Conservation (phyloP, 169 alveolate species). For the Cryptosporidium baileyi region DNA sequence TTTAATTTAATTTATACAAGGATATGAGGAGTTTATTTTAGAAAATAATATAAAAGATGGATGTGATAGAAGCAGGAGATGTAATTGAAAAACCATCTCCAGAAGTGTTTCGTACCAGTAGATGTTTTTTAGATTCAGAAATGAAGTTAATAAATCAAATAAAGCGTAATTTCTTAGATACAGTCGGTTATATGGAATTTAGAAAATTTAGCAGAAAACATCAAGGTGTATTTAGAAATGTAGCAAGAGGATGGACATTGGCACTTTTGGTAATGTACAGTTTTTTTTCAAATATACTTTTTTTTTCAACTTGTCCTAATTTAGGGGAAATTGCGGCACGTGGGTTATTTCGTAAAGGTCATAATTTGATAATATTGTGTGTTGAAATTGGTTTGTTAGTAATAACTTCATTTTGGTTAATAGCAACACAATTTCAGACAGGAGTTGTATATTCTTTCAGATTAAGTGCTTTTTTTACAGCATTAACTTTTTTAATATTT, state of each 20-base stretch:
- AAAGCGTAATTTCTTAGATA: slow-evolving; percentile 45
- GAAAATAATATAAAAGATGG: background rate
- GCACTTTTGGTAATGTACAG: slow-evolving; percentile 25
- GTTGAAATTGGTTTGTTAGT: slow-evolving; percentile 29
- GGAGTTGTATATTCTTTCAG: slow-evolving; percentile 67
- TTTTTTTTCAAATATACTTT: slow-evolving; percentile 40
- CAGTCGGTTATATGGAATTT: slow-evolving; percentile 61
- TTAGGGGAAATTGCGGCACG: slow-evolving; percentile 23
- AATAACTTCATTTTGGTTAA: slow-evolving; percentile 53
- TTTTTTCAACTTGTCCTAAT: slow-evolving; percentile 66
- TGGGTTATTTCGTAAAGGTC: slow-evolving; percentile 28
- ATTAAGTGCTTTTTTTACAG: slow-evolving; percentile 45
- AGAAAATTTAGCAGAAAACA: slow-evolving; percentile 63
- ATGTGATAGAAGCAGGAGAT: slow-evolving; percentile 70
- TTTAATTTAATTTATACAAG: background rate
- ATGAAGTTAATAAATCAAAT: slow-evolving; percentile 26
- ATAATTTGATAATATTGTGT: slow-evolving; percentile 34
- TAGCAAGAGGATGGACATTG: slow-evolving; percentile 61
- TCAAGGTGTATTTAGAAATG: slow-evolving; percentile 67
- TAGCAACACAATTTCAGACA: slow-evolving; percentile 63
- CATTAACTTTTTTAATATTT: slow-evolving; percentile 13
- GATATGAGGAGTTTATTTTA: slow-evolving; percentile 3
- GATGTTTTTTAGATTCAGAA: slow-evolving; percentile 29
- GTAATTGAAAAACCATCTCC: slow-evolving; percentile 67
- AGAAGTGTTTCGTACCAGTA: slow-evolving; percentile 38